A percentile compares a stretch with the other conserved stretches of the same genome.
Conservation (phyloP, 2,329 filamentous ascomycete species). For the Ilyonectria mors-panacis region DNA sequence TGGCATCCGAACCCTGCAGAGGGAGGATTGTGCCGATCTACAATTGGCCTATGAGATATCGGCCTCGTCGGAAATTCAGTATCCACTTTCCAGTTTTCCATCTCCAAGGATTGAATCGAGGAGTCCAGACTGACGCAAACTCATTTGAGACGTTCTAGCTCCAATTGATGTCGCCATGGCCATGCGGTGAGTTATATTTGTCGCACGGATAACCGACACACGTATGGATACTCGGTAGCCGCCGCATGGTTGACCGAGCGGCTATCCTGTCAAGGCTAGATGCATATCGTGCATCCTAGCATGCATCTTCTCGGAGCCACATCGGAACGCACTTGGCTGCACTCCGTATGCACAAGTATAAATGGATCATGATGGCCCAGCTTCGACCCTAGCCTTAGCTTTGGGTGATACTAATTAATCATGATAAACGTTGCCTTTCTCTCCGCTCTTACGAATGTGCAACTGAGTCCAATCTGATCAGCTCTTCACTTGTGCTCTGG, state of each 20-base stretch:
- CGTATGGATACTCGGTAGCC: conserved; percentile 17
- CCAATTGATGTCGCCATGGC: conserved; percentile 23
- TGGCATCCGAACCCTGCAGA: conserved; percentile 34
- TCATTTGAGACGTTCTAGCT: conserved; percentile 24
- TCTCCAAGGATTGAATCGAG: conserved; percentile 36
- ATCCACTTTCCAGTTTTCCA: conserved; percentile 36
- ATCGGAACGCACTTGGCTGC: conserved; percentile 8
- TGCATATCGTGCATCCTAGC: conserved; percentile 33
- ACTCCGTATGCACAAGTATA: conserved; percentile 18
- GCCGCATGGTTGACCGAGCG: conserved; percentile 36
- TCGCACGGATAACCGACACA: conserved; percentile 39
- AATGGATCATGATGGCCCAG: conserved; percentile 17
- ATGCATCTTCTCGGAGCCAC: conserved; percentile 28
- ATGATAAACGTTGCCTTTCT: not conserved
- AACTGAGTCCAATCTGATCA: not conserved
- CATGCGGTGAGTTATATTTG: conserved; percentile 20
- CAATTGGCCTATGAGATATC: conserved; percentile 45
- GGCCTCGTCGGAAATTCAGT: conserved; percentile 23
- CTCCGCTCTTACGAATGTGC: not conserved
- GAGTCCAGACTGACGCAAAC: conserved; percentile 35
- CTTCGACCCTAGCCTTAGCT: not conserved
- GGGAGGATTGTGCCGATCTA: conserved; percentile 38
- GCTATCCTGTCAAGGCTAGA: conserved; percentile 38
- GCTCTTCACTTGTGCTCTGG: not conserved
- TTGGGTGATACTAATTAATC: not conserved